Evolutionary conservation across 108 stramenopile genomes (phyloP), one percentile per base, ranked within the genome.

Genomic region (Nitzschia sp.): DNA sequence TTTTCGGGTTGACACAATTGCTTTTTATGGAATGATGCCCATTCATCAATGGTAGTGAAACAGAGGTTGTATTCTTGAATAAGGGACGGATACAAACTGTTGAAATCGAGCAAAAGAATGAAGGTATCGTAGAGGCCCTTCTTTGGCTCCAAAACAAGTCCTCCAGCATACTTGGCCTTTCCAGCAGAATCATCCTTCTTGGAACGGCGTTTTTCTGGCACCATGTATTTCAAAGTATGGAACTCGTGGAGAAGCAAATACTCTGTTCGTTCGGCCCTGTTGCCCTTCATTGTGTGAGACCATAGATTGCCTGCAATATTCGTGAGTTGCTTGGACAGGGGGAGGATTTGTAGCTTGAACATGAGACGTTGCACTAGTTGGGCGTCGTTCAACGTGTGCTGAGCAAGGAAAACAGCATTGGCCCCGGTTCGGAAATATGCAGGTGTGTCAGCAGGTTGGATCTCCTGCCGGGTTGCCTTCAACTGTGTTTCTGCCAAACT

Each of bases 51-150:
- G 11, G 99, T 99, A 29, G 99, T 99, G 69, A 97, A 98, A 82
- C 99, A 99, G 62, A 99, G 79, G 78, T 99, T 98, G 91, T 98
- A 99, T 85, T 99, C 99, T 82, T 99, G 99, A 60, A 99, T 98
- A 55, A 99, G 86, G 17, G 93, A 95, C 0, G 99, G 99, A 71
- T 99, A 99, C 57, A 99, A 82, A 73, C 91, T 93, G 86, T 98
- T 98, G 90, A 99, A 99, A 82, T 99, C 99, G 51, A 99, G 70
- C 41, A 99, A 72, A 22, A 99, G 90, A 72, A 99, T 97, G 81
- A 94, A 98, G 37, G 95, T 88, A 83, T 99, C 99, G 75, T 99
- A 99, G 40, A 98, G 79, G 51, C 99, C 99, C 73, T 91, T 95
- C 90, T 99, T 99, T n/a, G 99, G 99, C 70, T 99, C 99, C 62